These are phyloP conservation scores for Gastrolobium bilobum DNA, from an alignment of 306 rosid species.

Conservation along the genomic window DNA sequence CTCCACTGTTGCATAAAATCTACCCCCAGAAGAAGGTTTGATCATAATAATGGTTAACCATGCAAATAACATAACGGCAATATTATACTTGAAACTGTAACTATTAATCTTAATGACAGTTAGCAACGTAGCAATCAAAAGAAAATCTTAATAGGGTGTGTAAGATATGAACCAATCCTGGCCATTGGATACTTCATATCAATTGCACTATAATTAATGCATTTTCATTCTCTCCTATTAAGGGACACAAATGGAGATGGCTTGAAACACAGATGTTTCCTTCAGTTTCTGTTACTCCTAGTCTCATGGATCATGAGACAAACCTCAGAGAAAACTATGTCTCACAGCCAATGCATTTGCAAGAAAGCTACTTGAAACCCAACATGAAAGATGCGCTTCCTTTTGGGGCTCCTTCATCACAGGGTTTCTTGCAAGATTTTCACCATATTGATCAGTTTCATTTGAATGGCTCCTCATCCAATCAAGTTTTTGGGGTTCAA, in stretches of 20 bases:
- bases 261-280: conserved; percentile 50
- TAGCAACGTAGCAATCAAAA: conserved; percentile 43
- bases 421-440: conserved; percentile 76
- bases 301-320: conserved; percentile 66
- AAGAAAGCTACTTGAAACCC: conserved; percentile 55
- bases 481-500: conserved; percentile 57
- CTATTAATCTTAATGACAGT: conserved; percentile 52
- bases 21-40: conserved; percentile 42
- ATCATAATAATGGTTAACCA: conserved; percentile 46
- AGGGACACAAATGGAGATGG: conserved; percentile 52
- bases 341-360: conserved; percentile 52
- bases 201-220: conserved; percentile 53
- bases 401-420: conserved; percentile 57
- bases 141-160: background rate
- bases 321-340: conserved; percentile 53
- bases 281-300: conserved; percentile 49
- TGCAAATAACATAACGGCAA: conserved; percentile 52
- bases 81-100: conserved; percentile 48
- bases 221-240: conserved; percentile 54
- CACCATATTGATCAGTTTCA: conserved; percentile 65
- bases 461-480: conserved; percentile 60
- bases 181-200: conserved; percentile 60
- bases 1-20: conserved; percentile 16
- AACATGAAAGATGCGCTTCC: conserved; percentile 58
- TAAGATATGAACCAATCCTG: conserved; percentile 47